Base-by-base conservation (phyloP, 371 early-diverging fungal species). In the Smittium culicis region DNA sequence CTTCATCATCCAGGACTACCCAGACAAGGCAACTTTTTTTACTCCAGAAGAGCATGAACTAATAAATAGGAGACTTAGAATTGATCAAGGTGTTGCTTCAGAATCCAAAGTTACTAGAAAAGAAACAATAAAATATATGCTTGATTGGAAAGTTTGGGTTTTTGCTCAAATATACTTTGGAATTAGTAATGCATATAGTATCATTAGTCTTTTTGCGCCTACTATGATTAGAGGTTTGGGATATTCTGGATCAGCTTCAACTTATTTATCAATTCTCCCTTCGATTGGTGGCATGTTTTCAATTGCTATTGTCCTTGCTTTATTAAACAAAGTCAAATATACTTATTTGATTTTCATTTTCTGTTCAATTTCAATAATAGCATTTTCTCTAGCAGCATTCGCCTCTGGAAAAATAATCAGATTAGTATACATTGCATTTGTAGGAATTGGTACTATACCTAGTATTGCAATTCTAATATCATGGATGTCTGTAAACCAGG, bases 221-320 rank as follows among this genome's bases (percentile, higher is more conserved):
- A 73, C 77, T 1, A 69, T 80, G 61, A 79, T 80, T 55, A 35
- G 61, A 25, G 72, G 71, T 16, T 73, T 80, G 79, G 80, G 80
- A 1, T 80, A 76, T 66, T 20, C 27, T 62, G 5, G 24, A 8
- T 28, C 20, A 8, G 30, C 62, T 32, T 3, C 62, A 14, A 34
- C 35, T 24, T 35, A 34, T 34, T 62, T 62, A 34, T 3, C 62
- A 2, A 16, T 25, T 24, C 14, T 62, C 25, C 62, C 62, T 28
- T 16, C 14, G 5, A 31, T 30, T 29, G 14, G 34, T 62, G 62
- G 62, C 16, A 3, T 62, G 8, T 27, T 62, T 34, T 14, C 20
- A 11, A 29, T 35, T 8, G 30, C 25, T 32, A 25, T 31, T 29
- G 35, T 62, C 2, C 20, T 35, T 5, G 2, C 20, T 20, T 11